Percentiles rank a stretch among this genome's conserved stretches.
These are phyloP conservation scores for Zizania palustris DNA, from an alignment of 202 grass and related monocot genomes.

Conservation along the genomic window DNA sequence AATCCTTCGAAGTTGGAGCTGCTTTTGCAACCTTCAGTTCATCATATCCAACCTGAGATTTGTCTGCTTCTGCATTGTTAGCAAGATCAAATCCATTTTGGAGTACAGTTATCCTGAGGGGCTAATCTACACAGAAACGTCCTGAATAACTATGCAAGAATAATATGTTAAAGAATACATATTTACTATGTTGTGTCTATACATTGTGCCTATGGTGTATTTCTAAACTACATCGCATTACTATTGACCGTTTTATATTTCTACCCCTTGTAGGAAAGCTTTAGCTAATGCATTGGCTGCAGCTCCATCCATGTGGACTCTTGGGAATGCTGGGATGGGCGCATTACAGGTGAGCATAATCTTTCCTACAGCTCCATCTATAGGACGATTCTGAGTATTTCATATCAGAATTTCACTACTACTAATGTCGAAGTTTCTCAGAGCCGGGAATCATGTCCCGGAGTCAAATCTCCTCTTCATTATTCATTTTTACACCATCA, in stretches of 20 bases:
- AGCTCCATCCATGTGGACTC: constrained; percentile 97
- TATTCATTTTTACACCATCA: constrained; percentile 6
- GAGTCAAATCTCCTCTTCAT: neutral
- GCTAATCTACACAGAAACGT: constrained; percentile 6
- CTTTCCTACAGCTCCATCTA: neutral
- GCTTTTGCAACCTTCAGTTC: neutral
- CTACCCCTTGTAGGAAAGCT: constrained; percentile 79
- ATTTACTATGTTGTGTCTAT: neutral
- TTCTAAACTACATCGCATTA: constrained; percentile 7
- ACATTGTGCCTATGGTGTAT: neutral
- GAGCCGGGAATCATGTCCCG: neutral
- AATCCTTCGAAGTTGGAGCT: neutral
- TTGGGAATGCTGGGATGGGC: constrained; percentile 96
- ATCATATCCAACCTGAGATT: neutral
- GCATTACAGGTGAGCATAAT: constrained; percentile 73
- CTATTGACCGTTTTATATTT: constrained; percentile 26
- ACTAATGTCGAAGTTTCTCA: neutral
- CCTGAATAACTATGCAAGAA: neutral
- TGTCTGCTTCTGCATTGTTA: neutral
- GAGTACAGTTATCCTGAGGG: neutral
- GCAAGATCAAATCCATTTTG: constrained; percentile 17
- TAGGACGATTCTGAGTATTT: neutral
- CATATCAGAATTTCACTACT: constrained; percentile 8
- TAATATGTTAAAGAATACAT: neutral
- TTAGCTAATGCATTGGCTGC: constrained; percentile 92